Percentiles rank a stretch among this genome's conserved stretches.
Conservation (phyloP, 139 green algal species). For the Raphidocelis subcapitata region DNA sequence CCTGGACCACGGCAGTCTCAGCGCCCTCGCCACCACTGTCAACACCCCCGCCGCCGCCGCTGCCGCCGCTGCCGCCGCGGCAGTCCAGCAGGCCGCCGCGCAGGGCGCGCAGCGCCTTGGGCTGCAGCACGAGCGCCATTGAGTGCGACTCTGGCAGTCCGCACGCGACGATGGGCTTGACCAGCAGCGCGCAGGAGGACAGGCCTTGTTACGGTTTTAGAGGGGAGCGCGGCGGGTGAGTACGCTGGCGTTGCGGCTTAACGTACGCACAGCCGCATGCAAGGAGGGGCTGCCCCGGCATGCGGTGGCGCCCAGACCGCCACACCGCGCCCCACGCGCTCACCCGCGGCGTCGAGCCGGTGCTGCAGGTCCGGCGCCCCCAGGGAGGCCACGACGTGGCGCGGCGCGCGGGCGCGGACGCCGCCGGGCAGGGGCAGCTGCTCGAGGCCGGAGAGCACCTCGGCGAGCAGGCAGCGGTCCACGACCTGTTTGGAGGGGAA, state of each 20-base stretch:
- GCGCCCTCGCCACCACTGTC: too few species aligned
- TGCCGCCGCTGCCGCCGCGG: not conserved
- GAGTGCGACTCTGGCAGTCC: conserved; percentile 64
- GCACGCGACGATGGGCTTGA: conserved; percentile 74
- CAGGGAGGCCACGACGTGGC: not conserved
- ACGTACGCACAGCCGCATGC: not conserved
- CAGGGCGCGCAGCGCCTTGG: conserved; percentile 31
- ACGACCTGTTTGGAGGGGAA: too few species aligned
- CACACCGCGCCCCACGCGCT: too few species aligned
- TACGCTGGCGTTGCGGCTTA: not conserved
- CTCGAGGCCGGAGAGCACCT: conserved; percentile 8
- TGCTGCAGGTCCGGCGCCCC: not conserved
- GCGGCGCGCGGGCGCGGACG: conserved; percentile 13
- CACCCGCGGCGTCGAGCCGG: not conserved
- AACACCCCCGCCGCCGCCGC: not conserved
- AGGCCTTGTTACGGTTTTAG: not conserved
- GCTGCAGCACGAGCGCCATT: conserved; percentile 67
- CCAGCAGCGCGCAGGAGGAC: conserved; percentile 55
- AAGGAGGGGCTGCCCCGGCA: not conserved
- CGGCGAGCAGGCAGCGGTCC: conserved; percentile 26
- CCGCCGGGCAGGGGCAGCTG: conserved; percentile 15
- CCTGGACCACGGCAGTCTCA: conserved; percentile 60
- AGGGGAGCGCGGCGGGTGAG: not conserved
- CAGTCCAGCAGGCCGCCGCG: conserved; percentile 2
- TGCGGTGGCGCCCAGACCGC: too few species aligned